A percentile compares a stretch with the other conserved stretches of the same genome.
phyloP scores from a whole-genome alignment of 805 yeast species.

The Wickerhamiella brachini region DNA sequence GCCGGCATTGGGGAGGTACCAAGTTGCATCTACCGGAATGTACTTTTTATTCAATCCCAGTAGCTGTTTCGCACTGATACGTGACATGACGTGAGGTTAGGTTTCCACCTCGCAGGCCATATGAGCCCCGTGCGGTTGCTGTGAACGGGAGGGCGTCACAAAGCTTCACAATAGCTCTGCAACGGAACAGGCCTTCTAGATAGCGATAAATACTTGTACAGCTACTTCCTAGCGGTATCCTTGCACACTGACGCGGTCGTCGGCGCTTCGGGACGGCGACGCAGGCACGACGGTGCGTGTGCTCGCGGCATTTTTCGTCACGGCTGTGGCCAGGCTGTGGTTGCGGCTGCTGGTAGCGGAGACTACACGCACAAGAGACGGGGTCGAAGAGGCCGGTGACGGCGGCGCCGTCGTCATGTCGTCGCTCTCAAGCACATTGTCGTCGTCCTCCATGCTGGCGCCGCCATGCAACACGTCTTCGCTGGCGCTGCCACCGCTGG shows the following conservation, averaged over 20 bases:
- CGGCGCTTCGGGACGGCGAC: not conserved
- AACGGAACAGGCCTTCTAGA: not conserved
- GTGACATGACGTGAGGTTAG: constrained; percentile 1
- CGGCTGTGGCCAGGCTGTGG: not conserved
- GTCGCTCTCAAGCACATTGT: not conserved
- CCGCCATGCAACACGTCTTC: not conserved
- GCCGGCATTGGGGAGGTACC: constrained; percentile 77
- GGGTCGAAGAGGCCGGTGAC: not conserved
- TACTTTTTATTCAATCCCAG: constrained; percentile 13
- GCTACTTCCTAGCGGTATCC: not conserved
- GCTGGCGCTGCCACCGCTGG: not conserved
- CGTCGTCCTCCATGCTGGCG: not conserved
- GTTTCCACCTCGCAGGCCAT: no score
- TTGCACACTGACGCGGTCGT: not conserved
- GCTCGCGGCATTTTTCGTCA: not conserved
- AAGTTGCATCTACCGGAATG: constrained; percentile 71
- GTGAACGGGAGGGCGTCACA: no score
- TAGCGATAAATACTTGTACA: not conserved
- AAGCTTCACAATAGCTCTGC: not conserved
- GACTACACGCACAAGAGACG: not conserved
- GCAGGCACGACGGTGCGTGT: not conserved
- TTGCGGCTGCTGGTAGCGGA: not conserved
- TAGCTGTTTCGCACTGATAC: constrained; percentile 11
- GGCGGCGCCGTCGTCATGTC: not conserved
- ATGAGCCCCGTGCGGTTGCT: no score